These are phyloP conservation scores for Monosporozyma servazzii DNA, from an alignment of 805 yeast genomes.

Conservation along the genomic window DNA sequence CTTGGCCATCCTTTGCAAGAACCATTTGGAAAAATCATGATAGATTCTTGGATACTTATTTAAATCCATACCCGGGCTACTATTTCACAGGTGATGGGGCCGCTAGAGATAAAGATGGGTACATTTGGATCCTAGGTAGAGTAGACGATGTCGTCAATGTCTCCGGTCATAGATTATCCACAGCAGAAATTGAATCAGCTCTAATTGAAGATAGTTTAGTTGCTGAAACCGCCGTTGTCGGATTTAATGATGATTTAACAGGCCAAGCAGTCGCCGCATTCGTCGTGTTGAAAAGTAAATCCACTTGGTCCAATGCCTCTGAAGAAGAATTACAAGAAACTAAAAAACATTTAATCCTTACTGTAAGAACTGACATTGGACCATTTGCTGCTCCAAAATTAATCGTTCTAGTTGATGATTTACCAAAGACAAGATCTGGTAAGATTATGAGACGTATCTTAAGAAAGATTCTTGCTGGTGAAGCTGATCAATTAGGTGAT, in stretches of 20 bases:
- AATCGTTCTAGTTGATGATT: slow-evolving; percentile 61
- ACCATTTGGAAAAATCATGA: slow-evolving; percentile 70
- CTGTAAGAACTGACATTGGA: slow-evolving; percentile 72
- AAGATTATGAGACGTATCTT: slow-evolving; percentile 81
- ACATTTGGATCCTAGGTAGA: slow-evolving; percentile 78
- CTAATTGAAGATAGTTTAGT: slow-evolving; percentile 61
- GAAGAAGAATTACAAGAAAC: slow-evolving; percentile 42
- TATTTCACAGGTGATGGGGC: slow-evolving; percentile 90
- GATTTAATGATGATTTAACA: slow-evolving; percentile 72
- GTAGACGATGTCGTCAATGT: slow-evolving; percentile 86
- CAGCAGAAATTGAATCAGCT: slow-evolving; percentile 83
- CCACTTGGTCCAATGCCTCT: slow-evolving; percentile 24
- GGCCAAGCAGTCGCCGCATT: slow-evolving; percentile 83
- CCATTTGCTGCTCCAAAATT: slow-evolving; percentile 82
- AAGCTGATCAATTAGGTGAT: slow-evolving; percentile 76
- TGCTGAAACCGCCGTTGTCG: slow-evolving; percentile 80
- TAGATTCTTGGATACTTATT: slow-evolving; percentile 70
- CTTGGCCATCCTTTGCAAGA: slow-evolving; percentile 86
- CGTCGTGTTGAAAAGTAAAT: slow-evolving; percentile 57
- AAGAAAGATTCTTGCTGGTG: slow-evolving; percentile 65
- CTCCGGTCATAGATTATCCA: slow-evolving; percentile 79
- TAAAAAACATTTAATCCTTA: slow-evolving; percentile 55
- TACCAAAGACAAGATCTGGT: slow-evolving; percentile 82
- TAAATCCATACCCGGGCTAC: slow-evolving; percentile 71
- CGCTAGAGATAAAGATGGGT: slow-evolving; percentile 76